These are phyloP conservation scores for Penicillium sp. DNA, from an alignment of 2,329 filamentous ascomycete genomes.

Conservation along the genomic window DNA sequence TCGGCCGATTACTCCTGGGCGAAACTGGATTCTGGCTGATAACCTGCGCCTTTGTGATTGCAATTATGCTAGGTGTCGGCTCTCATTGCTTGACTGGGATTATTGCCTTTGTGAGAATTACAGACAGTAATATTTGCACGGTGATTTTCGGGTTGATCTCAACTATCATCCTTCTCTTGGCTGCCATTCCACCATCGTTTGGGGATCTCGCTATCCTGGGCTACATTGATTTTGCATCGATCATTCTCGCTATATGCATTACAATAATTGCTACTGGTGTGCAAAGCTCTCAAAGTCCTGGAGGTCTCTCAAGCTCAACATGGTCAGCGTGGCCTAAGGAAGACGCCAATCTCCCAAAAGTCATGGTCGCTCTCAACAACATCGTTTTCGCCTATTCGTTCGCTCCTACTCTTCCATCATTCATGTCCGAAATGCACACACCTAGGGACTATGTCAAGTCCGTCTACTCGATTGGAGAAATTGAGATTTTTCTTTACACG, in stretches of 20 bases:
- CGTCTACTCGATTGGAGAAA: conserved; percentile 14
- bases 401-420: conserved; percentile 17
- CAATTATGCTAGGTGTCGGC: conserved; percentile 14
- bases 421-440: conserved; percentile 22
- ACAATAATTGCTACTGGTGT: conserved; percentile 37
- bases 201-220: conserved; percentile 21
- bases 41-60: conserved; percentile 13
- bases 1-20: conserved; percentile 13
- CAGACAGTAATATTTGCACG: conserved; percentile 12
- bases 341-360: conserved; percentile 10
- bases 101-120: conserved; percentile 16
- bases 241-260: conserved; percentile 33
- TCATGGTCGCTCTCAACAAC: conserved; percentile 17
- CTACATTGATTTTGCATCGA: conserved; percentile 32
- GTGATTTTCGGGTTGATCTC: conserved; percentile 17
- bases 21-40: conserved; percentile 14
- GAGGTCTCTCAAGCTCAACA: conserved; percentile 19
- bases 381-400: conserved; percentile 22
- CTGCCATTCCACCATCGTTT: conserved; percentile 37
- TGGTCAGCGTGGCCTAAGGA: conserved; percentile 20
- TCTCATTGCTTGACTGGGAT: conserved; percentile 19
- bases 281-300: conserved; percentile 13
- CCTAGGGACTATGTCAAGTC: conserved; percentile 19
- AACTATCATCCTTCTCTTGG: conserved; percentile 26
- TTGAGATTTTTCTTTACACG: conserved; percentile 16